These are phyloP conservation scores for Hylodesmum podocarpum DNA, from an alignment of 306 rosid species.

Conservation along the genomic window DNA sequence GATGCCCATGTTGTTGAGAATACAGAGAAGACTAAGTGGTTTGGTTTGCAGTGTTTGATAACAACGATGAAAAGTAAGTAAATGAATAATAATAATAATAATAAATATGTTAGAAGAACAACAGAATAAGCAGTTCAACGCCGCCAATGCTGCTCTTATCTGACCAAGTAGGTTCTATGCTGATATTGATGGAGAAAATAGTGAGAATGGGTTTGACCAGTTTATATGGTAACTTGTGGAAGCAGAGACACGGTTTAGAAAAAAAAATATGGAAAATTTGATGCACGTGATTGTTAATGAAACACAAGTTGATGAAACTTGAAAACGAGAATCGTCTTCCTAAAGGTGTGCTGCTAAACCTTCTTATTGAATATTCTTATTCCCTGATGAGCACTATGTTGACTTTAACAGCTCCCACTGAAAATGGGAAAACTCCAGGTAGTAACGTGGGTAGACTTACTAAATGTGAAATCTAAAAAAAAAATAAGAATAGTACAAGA, in stretches of 20 bases:
- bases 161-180: background rate
- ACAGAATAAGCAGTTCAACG: background rate
- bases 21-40: background rate
- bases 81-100: too few species aligned
- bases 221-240: background rate
- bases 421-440: background rate
- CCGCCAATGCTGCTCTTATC: background rate
- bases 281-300: background rate
- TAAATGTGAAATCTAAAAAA: too few species aligned
- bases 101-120: background rate
- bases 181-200: background rate
- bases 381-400: background rate
- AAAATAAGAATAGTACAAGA: too few species aligned
- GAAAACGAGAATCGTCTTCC: background rate
- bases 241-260: background rate
- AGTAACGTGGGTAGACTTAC: background rate
- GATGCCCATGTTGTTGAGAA: slow-evolving; percentile 23
- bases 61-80: background rate
- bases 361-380: background rate
- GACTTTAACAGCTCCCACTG: background rate
- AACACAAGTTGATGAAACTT: background rate
- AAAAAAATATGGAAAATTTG: background rate
- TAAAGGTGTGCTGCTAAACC: too few species aligned
- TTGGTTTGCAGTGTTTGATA: background rate
- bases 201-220: background rate